phyloP scores from a whole-genome alignment of 225 moss, liverwort and hornwort genomes.

The Thuidium tamariscinum region DNA sequence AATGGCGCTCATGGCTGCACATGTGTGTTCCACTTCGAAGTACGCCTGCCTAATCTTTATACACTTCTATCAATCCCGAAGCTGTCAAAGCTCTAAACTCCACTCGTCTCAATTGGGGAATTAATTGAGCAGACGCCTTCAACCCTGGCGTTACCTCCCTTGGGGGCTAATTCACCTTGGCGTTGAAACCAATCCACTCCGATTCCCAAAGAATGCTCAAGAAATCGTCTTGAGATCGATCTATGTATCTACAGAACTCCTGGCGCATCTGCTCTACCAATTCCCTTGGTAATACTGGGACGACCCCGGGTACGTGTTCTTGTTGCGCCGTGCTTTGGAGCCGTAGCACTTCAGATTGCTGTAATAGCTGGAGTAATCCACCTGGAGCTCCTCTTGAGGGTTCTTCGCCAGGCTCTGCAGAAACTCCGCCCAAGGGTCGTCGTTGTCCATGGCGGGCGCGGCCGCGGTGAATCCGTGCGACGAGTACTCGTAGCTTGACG shows the following conservation, averaged over 20 bases:
- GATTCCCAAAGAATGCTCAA: constrained; percentile 21
- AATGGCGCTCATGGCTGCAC: background rate
- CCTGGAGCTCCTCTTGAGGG: constrained; percentile 14
- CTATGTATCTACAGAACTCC: background rate
- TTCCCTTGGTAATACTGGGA: constrained; percentile 18
- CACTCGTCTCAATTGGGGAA: background rate
- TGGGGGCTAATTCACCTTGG: background rate
- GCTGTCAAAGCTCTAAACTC: background rate
- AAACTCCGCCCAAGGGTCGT: constrained; percentile 31
- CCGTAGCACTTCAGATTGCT: constrained; percentile 18
- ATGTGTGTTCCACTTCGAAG: background rate
- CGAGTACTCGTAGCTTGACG: background rate
- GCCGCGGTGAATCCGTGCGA: background rate
- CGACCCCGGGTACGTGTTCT: background rate
- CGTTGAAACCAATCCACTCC: background rate
- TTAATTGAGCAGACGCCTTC: background rate
- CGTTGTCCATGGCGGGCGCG: background rate
- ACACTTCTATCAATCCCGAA: background rate
- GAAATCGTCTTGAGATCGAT: background rate
- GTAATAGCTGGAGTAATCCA: constrained; percentile 19
- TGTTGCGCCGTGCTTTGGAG: constrained; percentile 16
- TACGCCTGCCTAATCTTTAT: background rate
- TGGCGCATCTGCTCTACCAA: background rate
- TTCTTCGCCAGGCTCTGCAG: constrained; percentile 10
- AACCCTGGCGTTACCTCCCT: background rate